Percentiles rank a stretch among this genome's conserved stretches.
Conservation (phyloP, 176 grass and related monocot genomes). For the Bothriochloa decipiens region DNA sequence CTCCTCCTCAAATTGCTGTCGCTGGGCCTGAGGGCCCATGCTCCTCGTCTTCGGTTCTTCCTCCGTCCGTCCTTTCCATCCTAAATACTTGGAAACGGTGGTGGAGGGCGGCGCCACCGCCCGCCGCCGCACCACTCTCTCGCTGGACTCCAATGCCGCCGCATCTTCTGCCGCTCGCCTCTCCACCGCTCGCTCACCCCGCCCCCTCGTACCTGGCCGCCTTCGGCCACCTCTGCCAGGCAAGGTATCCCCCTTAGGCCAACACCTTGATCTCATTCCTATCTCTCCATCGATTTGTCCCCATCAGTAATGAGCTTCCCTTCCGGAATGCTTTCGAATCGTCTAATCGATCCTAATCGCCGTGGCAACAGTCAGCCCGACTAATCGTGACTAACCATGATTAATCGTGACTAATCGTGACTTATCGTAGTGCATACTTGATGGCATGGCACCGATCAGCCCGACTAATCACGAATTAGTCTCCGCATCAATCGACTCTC, state of each 20-base stretch:
- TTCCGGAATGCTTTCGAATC: not conserved
- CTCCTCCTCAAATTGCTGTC: too few relatives aligned
- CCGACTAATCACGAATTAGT: conserved; percentile 22
- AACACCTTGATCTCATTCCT: too few relatives aligned
- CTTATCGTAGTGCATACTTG: conserved; percentile 2
- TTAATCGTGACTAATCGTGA: conserved; percentile 40
- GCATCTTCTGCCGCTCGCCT: conserved; percentile 42
- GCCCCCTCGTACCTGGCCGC: not conserved
- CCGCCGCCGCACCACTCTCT: conserved; percentile 36
- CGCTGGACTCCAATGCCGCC: conserved; percentile 47
- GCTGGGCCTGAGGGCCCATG: too few relatives aligned
- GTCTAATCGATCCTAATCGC: too few relatives aligned
- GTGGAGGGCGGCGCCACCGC: not conserved
- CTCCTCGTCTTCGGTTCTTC: conserved; percentile 9
- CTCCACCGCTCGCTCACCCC: conserved; percentile 4
- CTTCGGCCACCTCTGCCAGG: too few relatives aligned
- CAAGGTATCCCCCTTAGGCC: too few relatives aligned
- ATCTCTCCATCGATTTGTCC: too few relatives aligned
- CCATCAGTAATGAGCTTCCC: too few relatives aligned
- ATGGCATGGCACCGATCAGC: too few relatives aligned
- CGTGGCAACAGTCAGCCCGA: not conserved
- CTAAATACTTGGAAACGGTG: too few relatives aligned
- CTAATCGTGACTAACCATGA: not conserved
- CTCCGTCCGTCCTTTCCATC: not conserved
- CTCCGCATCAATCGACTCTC: too few relatives aligned